A percentile compares a stretch with the other conserved stretches of the same genome.
These are phyloP conservation scores for Oldenlandia corymbosa DNA, from an alignment of 257 asterid species.

Conservation along the genomic window DNA sequence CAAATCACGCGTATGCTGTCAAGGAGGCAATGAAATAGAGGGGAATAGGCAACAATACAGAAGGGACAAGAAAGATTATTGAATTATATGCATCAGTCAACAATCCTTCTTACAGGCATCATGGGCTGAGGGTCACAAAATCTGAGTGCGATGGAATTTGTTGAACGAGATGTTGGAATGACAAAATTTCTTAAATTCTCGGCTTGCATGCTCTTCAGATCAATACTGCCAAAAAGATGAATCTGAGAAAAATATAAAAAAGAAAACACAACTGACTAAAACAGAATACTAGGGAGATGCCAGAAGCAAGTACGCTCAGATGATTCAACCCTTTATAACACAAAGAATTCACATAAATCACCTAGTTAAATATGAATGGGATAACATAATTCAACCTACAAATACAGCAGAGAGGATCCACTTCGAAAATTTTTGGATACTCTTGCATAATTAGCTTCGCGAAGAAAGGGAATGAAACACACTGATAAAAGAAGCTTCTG, in stretches of 20 bases:
- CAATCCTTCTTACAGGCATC: conserved; percentile 43
- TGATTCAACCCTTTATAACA: not conserved
- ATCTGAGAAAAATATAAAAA: conserved; percentile 40
- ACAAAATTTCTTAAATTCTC: conserved; percentile 58
- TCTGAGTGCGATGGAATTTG: conserved; percentile 78
- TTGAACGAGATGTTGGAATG: conserved; percentile 76
- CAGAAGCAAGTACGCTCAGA: conserved; percentile 11
- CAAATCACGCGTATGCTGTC: not conserved
- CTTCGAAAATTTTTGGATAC: not conserved
- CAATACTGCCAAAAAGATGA: conserved; percentile 72
- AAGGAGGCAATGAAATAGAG: not conserved
- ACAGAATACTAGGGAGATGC: conserved; percentile 20
- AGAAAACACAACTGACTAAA: conserved; percentile 16
- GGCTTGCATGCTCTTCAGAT: conserved; percentile 90
- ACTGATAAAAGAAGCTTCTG: not conserved
- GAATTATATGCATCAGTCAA: not conserved
- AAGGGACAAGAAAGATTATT: not conserved
- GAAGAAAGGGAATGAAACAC: not conserved
- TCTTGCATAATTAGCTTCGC: not conserved
- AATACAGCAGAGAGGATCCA: not conserved
- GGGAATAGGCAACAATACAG: not conserved
- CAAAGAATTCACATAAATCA: no score
- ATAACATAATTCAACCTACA: not conserved
- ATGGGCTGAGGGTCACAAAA: conserved; percentile 40
- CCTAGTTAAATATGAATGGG: no score